Base-by-base conservation (phyloP, 306 rosid genomes). In the Dalbergia oliveri region DNA sequence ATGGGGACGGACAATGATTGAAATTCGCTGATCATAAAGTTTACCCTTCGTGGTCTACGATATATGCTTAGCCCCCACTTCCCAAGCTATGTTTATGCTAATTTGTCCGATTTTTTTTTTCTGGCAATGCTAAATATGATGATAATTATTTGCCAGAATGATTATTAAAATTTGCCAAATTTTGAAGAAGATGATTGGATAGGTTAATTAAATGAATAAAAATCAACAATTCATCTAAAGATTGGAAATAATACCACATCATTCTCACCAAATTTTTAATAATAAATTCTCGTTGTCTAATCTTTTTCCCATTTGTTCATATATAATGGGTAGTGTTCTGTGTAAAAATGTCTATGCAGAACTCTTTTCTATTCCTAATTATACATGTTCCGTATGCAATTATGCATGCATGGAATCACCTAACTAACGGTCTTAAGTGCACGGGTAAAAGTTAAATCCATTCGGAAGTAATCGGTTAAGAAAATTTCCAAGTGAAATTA, bases 1-100 rank as follows among this genome's bases (percentile, higher is more conserved):
- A 13, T 21, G 33, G 4, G 59, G 69, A 60, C 16, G 50, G 50
- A 49, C 72, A 50, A 50, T 47, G 71, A 75, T 50, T 16, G 63
- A 63, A 76, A 49, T 14, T 49, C 44, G 19, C 16, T 59, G 21
- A 45, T 34, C 72, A 62, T 11, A n/a, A 6, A 49, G 10, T 12
- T 23, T 16, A 43, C 59, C 16, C 66, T 35, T 56, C 35, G 8
- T 56, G 33, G 63, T n/a, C 33, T 26, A 54, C 4, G 47, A 53
- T 11, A 67, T 39, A 10, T 54, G 1, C 7, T n/a, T n/a, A 13
- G 2, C 35, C 39, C 14, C 50, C 13, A 11, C 16, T 56, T 35
- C 18, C 4, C 56, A 39, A 66, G 34, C 19, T 45, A 68, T 9
- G n/a, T 43, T 67, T 11, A 45, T 3, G 11, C 1, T 26, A 26